Percentiles rank a stretch among this genome's conserved stretches.
These are phyloP conservation scores for Galium porrigens DNA, from an alignment of 305 asterid genomes.

Conservation along the genomic window DNA sequence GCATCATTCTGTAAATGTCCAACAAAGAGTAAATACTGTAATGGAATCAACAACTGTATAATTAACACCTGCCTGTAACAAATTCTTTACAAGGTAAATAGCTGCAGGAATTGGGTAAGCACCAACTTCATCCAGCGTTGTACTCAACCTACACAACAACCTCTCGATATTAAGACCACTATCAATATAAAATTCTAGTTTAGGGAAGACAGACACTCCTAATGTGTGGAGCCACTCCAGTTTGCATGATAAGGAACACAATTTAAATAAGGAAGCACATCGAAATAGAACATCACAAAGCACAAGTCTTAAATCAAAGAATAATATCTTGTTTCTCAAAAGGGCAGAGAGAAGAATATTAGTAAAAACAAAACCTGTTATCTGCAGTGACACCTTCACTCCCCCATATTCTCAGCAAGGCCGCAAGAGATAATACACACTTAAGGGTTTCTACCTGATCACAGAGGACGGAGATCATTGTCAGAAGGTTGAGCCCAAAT, in stretches of 20 bases:
- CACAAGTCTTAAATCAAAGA: neutral
- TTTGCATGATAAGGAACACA: neutral
- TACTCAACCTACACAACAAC: slow-evolving; percentile 49
- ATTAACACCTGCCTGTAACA: slow-evolving; percentile 60
- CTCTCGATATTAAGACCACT: neutral
- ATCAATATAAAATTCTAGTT: neutral
- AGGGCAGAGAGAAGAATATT: neutral
- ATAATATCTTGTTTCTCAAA: neutral
- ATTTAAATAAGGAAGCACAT: neutral
- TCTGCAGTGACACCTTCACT: slow-evolving; percentile 79
- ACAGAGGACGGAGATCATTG: slow-evolving; percentile 14
- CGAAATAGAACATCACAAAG: neutral
- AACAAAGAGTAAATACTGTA: slow-evolving; percentile 15
- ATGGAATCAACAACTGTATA: slow-evolving; percentile 18
- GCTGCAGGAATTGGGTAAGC: slow-evolving; percentile 93
- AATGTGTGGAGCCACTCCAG: neutral
- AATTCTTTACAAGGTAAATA: slow-evolving; percentile 82
- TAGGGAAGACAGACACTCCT: neutral
- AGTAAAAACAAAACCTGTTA: slow-evolving; percentile 44
- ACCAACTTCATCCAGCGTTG: slow-evolving; percentile 63
- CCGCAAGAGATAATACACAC: slow-evolving; percentile 76
- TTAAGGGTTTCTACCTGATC: slow-evolving; percentile 84
- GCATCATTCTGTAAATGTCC: slow-evolving; percentile 16
- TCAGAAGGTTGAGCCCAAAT: slow-evolving; percentile 11
- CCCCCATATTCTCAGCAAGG: slow-evolving; percentile 72